A percentile compares a stretch with the other conserved stretches of the same genome.
phyloP scores from a whole-genome alignment of 2,329 filamentous ascomycete species.

The Penicillium vulpinum region DNA sequence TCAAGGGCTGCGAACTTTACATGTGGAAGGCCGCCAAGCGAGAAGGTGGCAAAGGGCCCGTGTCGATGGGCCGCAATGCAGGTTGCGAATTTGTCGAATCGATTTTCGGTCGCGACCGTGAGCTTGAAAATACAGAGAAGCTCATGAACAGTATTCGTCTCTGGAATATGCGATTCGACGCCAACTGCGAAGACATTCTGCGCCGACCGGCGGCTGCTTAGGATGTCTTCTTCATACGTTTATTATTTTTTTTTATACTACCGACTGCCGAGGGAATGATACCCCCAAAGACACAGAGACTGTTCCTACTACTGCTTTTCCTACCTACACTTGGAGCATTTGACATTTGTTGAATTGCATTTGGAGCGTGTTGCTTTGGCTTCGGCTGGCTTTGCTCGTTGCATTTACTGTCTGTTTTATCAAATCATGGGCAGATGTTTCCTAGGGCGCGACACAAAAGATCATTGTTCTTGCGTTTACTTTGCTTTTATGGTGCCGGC shows the following conservation, averaged over 20 bases:
- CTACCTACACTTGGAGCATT: constrained; percentile 19
- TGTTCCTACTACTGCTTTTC: constrained; percentile 8
- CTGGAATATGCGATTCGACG: constrained; percentile 93
- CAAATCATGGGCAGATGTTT: constrained; percentile 15
- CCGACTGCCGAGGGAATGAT: constrained; percentile 7
- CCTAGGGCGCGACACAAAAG: constrained; percentile 16
- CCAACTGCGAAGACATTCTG: constrained; percentile 91
- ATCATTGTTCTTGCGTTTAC: constrained; percentile 14
- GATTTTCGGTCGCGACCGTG: constrained; percentile 87
- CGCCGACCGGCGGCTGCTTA: constrained; percentile 50
- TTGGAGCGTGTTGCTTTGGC: constrained; percentile 38
- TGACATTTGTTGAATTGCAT: constrained; percentile 33
- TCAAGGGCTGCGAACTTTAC: constrained; percentile 88
- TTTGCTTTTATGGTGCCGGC: constrained; percentile 9
- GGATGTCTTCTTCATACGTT: constrained; percentile 1
- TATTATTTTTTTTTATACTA: constrained; percentile 3
- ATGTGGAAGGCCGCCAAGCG: constrained; percentile 89
- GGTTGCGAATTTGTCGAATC: constrained; percentile 95
- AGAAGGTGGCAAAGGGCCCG: constrained; percentile 61
- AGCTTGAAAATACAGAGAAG: constrained; percentile 85
- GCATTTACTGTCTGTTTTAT: constrained; percentile 15
- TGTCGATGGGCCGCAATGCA: constrained; percentile 84
- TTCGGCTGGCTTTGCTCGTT: constrained; percentile 32
- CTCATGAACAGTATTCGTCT: constrained; percentile 85
- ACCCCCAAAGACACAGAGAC: constrained; percentile 14